phyloP scores from a whole-genome alignment of 306 rosid species.

The Prunus mira region DNA sequence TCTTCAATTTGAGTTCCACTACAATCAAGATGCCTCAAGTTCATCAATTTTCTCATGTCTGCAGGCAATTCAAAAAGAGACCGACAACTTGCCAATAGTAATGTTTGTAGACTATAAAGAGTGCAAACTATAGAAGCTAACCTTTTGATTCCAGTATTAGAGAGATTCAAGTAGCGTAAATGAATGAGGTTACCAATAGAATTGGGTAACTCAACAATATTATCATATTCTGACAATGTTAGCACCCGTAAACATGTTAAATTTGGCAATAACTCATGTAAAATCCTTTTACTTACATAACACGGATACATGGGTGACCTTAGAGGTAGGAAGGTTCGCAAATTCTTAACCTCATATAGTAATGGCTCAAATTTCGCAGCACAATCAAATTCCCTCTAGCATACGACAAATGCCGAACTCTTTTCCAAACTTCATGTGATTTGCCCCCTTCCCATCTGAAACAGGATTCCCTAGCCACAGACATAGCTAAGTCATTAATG shows the following conservation, averaged over 20 bases:
- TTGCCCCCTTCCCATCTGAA: neutral
- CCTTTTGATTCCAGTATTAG: neutral
- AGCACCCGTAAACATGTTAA: neutral
- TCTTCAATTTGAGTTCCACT: neutral
- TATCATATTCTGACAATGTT: neutral
- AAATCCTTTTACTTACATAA: neutral
- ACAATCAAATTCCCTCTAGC: neutral
- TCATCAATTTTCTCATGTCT: neutral
- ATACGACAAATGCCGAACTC: neutral
- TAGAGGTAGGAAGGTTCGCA: neutral
- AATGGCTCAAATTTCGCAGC: neutral
- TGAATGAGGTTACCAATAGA: neutral
- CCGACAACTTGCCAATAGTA: neutral
- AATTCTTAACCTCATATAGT: neutral
- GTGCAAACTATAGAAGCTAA: neutral
- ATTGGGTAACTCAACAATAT: neutral
- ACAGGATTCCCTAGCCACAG: neutral
- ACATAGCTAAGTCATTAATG: neutral
- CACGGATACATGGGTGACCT: no score
- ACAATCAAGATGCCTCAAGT: neutral
- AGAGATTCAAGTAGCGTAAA: neutral
- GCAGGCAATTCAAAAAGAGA: conserved; percentile 5
- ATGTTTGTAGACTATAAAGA: conserved; percentile 17
- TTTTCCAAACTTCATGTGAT: neutral
- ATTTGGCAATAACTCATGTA: neutral